Evolutionary conservation across 2,329 filamentous ascomycete genomes (phyloP), one percentile per base, ranked within the genome.

Genomic region (Pseudogymnoascus sp.): DNA sequence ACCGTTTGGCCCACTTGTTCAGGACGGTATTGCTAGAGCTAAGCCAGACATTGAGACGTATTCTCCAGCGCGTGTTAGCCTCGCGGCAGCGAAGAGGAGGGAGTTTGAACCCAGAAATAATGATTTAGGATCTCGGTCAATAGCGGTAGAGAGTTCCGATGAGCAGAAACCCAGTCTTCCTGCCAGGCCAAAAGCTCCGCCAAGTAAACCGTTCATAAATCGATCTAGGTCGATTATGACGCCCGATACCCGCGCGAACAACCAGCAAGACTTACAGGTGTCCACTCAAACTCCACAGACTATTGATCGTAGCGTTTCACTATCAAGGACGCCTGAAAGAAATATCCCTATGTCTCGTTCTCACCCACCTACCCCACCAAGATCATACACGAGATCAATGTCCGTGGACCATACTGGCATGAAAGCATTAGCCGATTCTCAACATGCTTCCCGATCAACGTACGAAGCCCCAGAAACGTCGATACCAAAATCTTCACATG

Each of bases 311-410:
- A 26, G 56, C 10, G 61, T 59, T 31, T 47, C 63, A 21, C 67
- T 65, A 56, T 62, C 66, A n/a, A 71, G 70, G 8, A 71, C 71
- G n/a, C 74, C 76, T 31, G 79, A 81, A 68, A 74, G 80, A 61
- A 75, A 79, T 10, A 72, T 77, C 10, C 81, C 80, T 5, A 80
- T 77, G 3, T 80, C 81, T 11, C 77, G 76, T 1, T 70, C 74
- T n/a, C 76, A 80, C 62, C 72, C 75, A 19, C 78, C 78, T 26
- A 74, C 77, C 3, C 76, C 78, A 11, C 69, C 76, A 26, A 74
- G 79, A 37, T 72, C 75, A 37, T 79, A 81, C 67, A 76, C 74
- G 62, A 76, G 80, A 65, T 80, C 80, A 33, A 78, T 80, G 75
- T 82, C 80, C 0, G 80, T 85, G 33, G 79, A 81, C 64, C 74